Evolutionary conservation across 2,329 filamentous ascomycete species (phyloP).

Genomic region (Fusarium sp.): DNA sequence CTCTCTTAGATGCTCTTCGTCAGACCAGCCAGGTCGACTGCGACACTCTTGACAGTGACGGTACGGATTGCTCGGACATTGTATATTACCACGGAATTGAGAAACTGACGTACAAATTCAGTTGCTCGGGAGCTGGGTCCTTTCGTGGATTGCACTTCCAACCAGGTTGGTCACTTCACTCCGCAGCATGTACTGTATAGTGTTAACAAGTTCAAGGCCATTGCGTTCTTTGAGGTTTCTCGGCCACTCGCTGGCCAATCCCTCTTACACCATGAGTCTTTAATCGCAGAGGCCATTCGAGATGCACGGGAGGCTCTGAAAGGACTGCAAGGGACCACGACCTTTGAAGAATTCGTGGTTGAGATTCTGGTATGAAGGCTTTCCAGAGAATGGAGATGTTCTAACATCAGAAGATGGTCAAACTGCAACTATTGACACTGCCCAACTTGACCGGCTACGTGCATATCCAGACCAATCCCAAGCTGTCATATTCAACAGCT

Average conservation of each 20-base stretch:
- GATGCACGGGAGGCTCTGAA: conserved; percentile 36
- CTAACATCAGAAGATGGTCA: conserved; percentile 58
- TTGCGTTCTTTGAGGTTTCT: conserved; percentile 47
- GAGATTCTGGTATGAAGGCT: conserved; percentile 58
- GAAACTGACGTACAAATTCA: conserved; percentile 29
- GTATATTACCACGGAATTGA: background rate
- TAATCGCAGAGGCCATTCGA: conserved; percentile 43
- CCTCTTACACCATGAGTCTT: conserved; percentile 41
- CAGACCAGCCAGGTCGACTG: conserved; percentile 46
- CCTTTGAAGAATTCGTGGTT: conserved; percentile 58
- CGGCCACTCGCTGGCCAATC: conserved; percentile 30
- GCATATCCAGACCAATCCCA: conserved; percentile 68
- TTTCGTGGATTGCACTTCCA: conserved; percentile 51
- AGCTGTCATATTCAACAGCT: conserved; percentile 58
- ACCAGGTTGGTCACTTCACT: conserved; percentile 39
- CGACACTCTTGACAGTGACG: conserved; percentile 49
- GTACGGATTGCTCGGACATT: conserved; percentile 27
- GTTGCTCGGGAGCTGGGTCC: conserved; percentile 46
- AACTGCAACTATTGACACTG: conserved; percentile 60
- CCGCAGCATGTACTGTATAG: background rate
- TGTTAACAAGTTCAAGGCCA: conserved; percentile 41
- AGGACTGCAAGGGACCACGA: conserved; percentile 31
- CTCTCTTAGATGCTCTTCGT: conserved; percentile 43
- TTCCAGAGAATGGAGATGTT: rapidly evolving
- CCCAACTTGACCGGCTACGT: conserved; percentile 59